Evolutionary conservation across 176 grass and related monocot genomes (phyloP).

Genomic region (Phoenix dactylifera): DNA sequence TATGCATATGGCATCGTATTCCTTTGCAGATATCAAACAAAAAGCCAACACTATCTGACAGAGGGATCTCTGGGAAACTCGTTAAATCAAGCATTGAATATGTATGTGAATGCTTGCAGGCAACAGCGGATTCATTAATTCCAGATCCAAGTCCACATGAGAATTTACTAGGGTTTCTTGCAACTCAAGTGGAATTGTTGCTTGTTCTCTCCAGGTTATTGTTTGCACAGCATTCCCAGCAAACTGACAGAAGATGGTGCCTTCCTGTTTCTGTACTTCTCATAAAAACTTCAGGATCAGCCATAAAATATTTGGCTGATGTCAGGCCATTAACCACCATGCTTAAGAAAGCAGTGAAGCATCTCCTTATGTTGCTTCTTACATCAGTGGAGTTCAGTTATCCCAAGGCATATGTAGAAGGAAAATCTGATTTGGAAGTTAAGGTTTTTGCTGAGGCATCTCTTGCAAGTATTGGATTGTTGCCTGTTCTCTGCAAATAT

Average conservation of each 20-base stretch:
- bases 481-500: slow-evolving; percentile 80
- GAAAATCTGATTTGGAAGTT: slow-evolving; percentile 23
- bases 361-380: slow-evolving; percentile 56
- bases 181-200: slow-evolving; percentile 59
- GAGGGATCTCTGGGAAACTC: slow-evolving; percentile 35
- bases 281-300: slow-evolving; percentile 45
- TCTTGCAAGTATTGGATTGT: slow-evolving; percentile 40
- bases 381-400: slow-evolving; percentile 42
- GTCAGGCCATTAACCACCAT: slow-evolving; percentile 33
- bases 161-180: slow-evolving; percentile 41
- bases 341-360: slow-evolving; percentile 51
- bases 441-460: slow-evolving; percentile 47
- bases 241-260: slow-evolving; percentile 9
- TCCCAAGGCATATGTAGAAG: slow-evolving; percentile 22
- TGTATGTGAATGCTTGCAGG: slow-evolving; percentile 52
- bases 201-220: slow-evolving; percentile 37
- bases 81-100: slow-evolving; percentile 32
- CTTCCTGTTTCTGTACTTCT: slow-evolving; percentile 43
- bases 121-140: slow-evolving; percentile 40
- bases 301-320: slow-evolving; percentile 50
- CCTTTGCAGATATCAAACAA: not conserved
- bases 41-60: not conserved
- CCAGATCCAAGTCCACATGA: slow-evolving; percentile 36
- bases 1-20: no score
- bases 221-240: slow-evolving; percentile 35